Evolutionary conservation across 108 stramenopile genomes (phyloP), one percentile per base, ranked within the genome.

Genomic region (Cyclostephanos invisitatus): DNA sequence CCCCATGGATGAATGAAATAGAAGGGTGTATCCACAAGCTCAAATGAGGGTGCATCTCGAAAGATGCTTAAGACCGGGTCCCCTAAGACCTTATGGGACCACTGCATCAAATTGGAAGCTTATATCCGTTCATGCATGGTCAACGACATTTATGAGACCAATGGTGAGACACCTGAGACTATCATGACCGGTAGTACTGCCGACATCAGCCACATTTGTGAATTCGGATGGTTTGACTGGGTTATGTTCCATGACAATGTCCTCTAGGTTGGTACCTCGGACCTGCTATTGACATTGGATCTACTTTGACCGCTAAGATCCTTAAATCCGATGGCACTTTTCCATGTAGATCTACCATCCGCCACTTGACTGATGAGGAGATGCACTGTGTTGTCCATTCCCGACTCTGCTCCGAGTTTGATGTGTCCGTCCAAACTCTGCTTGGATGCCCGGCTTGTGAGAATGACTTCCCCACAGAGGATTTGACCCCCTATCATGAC

Each of bases 51-150:
- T 6, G 50, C 49, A 0, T 49, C 50, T 24, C 18, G 63, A 11
- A 63, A 68, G 10, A 66, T 74, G 68, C 24, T 35, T 3, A 10
- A 25, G 1, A 35, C 68, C 20, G 22, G 46, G 0, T 40, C 69
- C 0, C 78, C 74, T 11, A 9, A 22, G 2, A 0, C 27, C 5
- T 9, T 81, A 4, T 86, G 83, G 79, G 75, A 76, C 54, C 32
- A 53, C 25, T 73, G 72, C 24, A 36, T 82, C 18, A 81, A 71
- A n/a, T 35, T 58, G n/a, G 25, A 28, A 71, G 21, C 48, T 3
- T 32, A 32, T 4, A 32, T 32, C 32, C 32, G 32, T 32, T 32
- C 4, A 4, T 32, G 32, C 32, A 77, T 66, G 55, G 69, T 68
- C 10, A 32, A 64, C 8, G 18, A 40, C 24, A 70, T 15, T 27